Evolutionary conservation across 2,329 filamentous ascomycete species (phyloP).

Genomic region (Beauveria bassiana): DNA sequence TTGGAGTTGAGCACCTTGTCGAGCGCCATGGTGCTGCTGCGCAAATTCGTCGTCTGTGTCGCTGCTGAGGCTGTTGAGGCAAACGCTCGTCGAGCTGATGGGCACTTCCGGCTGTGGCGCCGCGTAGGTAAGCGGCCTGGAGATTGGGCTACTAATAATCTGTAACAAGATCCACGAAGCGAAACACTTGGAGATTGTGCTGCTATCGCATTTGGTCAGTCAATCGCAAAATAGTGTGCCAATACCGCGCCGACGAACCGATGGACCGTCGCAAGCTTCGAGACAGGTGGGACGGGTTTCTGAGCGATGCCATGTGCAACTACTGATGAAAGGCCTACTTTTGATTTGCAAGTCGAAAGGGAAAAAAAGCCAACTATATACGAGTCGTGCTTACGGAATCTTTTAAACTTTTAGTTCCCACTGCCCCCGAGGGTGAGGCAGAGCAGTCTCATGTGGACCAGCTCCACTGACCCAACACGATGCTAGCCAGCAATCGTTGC

Average conservation of each 20-base stretch:
- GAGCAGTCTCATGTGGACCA: not conserved
- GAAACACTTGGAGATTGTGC: not conserved
- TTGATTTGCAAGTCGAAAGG: no score
- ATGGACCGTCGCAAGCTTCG: slow-evolving; percentile 2
- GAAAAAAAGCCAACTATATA: not conserved
- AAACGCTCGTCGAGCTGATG: not conserved
- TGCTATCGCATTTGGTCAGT: not conserved
- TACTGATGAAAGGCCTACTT: not conserved
- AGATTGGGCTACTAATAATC: not conserved
- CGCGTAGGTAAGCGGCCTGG: not conserved
- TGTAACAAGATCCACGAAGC: no score
- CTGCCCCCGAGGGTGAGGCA: not conserved
- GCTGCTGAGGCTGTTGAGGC: not conserved
- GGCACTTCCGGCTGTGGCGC: not conserved
- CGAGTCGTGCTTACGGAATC: not conserved
- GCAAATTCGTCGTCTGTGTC: not conserved
- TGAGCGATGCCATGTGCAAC: not conserved
- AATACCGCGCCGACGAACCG: slow-evolving; percentile 1
- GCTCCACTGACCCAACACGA: not conserved
- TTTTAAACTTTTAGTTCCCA: not conserved
- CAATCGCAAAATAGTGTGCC: not conserved
- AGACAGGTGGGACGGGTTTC: not conserved
- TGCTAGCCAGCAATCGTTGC: not conserved
- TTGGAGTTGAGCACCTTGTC: slow-evolving; percentile 19
- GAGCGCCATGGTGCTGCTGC: slow-evolving; percentile 1